These are phyloP conservation scores for Bifiguratus adelaidae DNA, from an alignment of 192 early-diverging fungal species.

Conservation along the genomic window DNA sequence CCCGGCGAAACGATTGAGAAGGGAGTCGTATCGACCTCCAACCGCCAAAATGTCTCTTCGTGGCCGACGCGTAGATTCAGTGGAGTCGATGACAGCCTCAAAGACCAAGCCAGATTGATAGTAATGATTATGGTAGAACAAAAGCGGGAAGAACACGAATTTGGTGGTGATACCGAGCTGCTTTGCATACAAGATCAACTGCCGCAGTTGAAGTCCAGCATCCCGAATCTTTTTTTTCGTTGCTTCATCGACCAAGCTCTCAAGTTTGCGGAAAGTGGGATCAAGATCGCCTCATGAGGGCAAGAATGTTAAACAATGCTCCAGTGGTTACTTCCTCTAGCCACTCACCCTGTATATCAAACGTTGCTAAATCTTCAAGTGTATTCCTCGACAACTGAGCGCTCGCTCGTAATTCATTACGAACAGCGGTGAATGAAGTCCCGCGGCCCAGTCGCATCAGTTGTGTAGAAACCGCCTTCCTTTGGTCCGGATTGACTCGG, in stretches of 20 bases:
- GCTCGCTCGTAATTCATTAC: conserved; percentile 48
- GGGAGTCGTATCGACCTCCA: conserved; percentile 38
- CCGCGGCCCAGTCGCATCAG: conserved; percentile 48
- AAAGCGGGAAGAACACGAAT: conserved; percentile 34
- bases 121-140: conserved; percentile 45
- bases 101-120: conserved; percentile 48
- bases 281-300: conserved; percentile 29
- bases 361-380: conserved; percentile 52
- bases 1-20: conserved; percentile 39
- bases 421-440: conserved; percentile 16
- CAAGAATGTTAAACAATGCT: neutral
- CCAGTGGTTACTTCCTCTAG: neutral
- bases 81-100: conserved; percentile 34
- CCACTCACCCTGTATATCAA: conserved; percentile 43
- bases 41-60: conserved; percentile 41
- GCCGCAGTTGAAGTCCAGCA: conserved; percentile 19
- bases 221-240: conserved; percentile 30
- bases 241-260: conserved; percentile 22
- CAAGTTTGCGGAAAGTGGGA: conserved; percentile 25
- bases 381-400: conserved; percentile 43
- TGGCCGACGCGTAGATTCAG: conserved; percentile 29
- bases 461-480: conserved; percentile 39
- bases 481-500: conserved; percentile 47
- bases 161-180: conserved; percentile 34
- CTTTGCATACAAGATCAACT: conserved; percentile 25